These are phyloP conservation scores for Monascus purpureus DNA, from an alignment of 495 filamentous ascomycete species.

Conservation along the genomic window DNA sequence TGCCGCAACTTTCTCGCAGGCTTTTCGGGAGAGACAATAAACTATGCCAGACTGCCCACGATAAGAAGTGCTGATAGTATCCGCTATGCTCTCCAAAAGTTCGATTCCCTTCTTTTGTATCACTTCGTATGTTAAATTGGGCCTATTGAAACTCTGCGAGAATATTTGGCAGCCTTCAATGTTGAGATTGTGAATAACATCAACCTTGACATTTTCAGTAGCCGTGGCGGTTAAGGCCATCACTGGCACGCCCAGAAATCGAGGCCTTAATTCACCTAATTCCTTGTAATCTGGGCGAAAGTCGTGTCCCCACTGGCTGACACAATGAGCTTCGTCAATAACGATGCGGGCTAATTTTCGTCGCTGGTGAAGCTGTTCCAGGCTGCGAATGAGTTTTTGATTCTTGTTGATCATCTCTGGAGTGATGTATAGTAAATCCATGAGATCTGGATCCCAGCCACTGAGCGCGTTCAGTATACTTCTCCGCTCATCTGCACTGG, in stretches of 20 bases:
- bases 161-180: conserved; percentile 67
- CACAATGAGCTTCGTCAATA: conserved; percentile 96
- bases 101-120: conserved; percentile 39
- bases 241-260: conserved; percentile 64
- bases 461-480: conserved; percentile 47
- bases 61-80: conserved; percentile 54
- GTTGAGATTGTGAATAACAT: conserved; percentile 76
- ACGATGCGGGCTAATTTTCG: conserved; percentile 75
- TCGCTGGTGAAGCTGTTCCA: conserved; percentile 49
- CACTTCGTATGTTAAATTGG: conserved; percentile 83
- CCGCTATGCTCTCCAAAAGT: conserved; percentile 50
- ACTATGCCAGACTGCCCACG: conserved; percentile 72
- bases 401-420: conserved; percentile 92
- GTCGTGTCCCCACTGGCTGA: conserved; percentile 98
- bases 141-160: conserved; percentile 84
- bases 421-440: conserved; percentile 86
- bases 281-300: conserved; percentile 94
- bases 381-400: conserved; percentile 39
- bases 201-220: conserved; percentile 78
- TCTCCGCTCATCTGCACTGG: conserved; percentile 35
- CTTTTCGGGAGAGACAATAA: conserved; percentile 77
- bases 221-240: conserved; percentile 95
- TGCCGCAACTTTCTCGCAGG: conserved; percentile 65
- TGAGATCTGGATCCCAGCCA: conserved; percentile 45
- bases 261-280: conserved; percentile 54